Evolutionary conservation across 768 basidiomycete species (phyloP), one percentile per base, ranked within the genome.

Genomic region (Postia placenta): DNA sequence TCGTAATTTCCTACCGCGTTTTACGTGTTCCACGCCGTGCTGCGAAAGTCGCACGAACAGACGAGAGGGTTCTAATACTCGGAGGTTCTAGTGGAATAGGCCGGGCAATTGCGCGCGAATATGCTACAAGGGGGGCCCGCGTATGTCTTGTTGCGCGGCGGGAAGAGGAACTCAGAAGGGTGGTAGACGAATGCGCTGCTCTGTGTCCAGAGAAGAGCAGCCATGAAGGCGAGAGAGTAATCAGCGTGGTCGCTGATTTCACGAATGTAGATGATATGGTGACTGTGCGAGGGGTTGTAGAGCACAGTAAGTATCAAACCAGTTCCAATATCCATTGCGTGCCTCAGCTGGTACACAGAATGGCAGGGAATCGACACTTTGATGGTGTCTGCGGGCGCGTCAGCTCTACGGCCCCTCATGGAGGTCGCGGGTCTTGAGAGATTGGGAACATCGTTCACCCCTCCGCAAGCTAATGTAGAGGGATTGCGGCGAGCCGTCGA

Each of bases 1-100:
- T 61, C 19, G 23, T 60, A 3, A 12, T 58, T 12, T 42, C 41
- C 3, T 53, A 46, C 14, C 52, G 55, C 3, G 41, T 54, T 11
- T 28, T 51, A 15, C 43, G 43, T 7, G 9, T 43, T 24, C n/a
- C 17, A 19, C 9, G 17, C 19, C 43, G 49, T 12, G 36, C 61
- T 2, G 45, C 51, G 22, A 69, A 67, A 47, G 56, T 85, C 6
- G 59, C 70, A 6, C 68, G 62, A n/a, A 47, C 47, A 1, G 53
- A 70, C 2, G 92, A 95, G 61, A 79, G 89, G 0, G 85, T 93
- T 5, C 63, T 96, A 1, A 70, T 96, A 42, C 64, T 96, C 5
- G 93, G 93, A 4, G 91, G 85, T 1, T 86, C 88, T 1, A 84
- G 84, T 41, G 93, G 93, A 0, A 81, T 95, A 22, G 93, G 93